Percentiles rank a stretch among this genome's conserved stretches.
Conservation (phyloP, 768 basidiomycete genomes). For the Psilocybe tampanensis region DNA sequence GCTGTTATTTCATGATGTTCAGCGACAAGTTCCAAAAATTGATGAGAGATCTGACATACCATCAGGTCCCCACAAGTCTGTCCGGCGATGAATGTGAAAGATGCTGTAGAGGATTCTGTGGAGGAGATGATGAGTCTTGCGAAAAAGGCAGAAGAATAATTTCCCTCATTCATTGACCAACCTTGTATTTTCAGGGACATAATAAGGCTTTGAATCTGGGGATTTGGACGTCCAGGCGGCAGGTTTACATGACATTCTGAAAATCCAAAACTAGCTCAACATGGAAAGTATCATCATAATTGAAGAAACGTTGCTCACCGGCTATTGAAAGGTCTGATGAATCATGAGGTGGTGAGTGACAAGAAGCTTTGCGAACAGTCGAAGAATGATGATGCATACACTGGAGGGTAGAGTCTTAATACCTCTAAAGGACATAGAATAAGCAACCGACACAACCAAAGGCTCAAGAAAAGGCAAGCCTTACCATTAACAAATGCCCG, state of each 20-base stretch:
- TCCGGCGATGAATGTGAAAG: slow-evolving; percentile 52
- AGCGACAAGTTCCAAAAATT: not conserved
- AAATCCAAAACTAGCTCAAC: not conserved
- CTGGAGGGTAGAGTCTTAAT: slow-evolving; percentile 40
- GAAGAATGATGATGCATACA: slow-evolving; percentile 24
- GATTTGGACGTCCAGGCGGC: slow-evolving; percentile 19
- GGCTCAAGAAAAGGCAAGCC: not conserved
- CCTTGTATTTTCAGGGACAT: slow-evolving; percentile 37
- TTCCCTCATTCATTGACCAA: slow-evolving; percentile 28
- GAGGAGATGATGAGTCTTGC: not conserved
- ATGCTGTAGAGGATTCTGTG: slow-evolving; percentile 28
- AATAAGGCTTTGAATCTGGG: slow-evolving; percentile 22
- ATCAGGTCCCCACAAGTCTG: slow-evolving; percentile 56
- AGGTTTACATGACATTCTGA: slow-evolving; percentile 6
- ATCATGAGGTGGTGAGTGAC: not conserved
- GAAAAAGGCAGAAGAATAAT: not conserved
- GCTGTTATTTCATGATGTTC: slow-evolving; percentile 27
- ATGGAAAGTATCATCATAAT: too few relatives aligned
- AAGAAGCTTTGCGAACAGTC: not conserved
- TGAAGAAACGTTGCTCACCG: slow-evolving; percentile 5
- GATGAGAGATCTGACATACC: slow-evolving; percentile 39
- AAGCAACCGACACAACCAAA: not conserved
- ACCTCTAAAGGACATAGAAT: slow-evolving; percentile 35
- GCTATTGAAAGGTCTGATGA: slow-evolving; percentile 14
- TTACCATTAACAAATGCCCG: slow-evolving; percentile 35